Base-by-base conservation (phyloP, 352 stramenopile species). In the Pythium diclinum region DNA sequence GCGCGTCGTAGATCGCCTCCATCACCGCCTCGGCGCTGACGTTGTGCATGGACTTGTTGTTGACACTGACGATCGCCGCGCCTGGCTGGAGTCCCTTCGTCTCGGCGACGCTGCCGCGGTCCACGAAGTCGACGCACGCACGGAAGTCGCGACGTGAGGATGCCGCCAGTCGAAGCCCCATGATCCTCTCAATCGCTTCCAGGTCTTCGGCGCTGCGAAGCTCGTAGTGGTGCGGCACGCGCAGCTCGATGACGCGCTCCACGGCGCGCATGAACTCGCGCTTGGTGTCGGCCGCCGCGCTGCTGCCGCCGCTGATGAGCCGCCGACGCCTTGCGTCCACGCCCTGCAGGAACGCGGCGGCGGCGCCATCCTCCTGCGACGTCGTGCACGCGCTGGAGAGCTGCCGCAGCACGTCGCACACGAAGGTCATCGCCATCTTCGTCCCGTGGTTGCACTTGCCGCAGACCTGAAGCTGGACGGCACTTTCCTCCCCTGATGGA, bases 71-170 rank as follows among this genome's bases (percentile, higher is more conserved):
- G 30, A 94, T 73, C 10, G 92, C 60, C 3, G 85, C 80, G 21
- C 71, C 85, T 4, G 73, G 69, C 23, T 78, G 71, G 23, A 94
- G 75, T 3, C 76, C 78, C 1, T 79, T 53, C n/a, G 61, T 53
- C 32, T 88, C 78, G 0, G 85, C 85, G 16, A 76, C 63, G 17
- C 74, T 87, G 0, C 72, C 78, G 1, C 77, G 74, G 4, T 79
- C 62, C 0, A 94, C 83, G 61, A 85, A 87, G 51, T 89, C 87
- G 21, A 90, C 81, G 47, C 78, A 82, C 28, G 73, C 79, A 42
- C 81, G 77, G 69, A 81, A 92, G 65, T 89, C 83, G 6, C 74
- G 71, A 6, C 79, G 76, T 11, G 71, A 76, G 13, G 83, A 92
- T 32, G 77, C 68, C 46, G 82, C 74, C 4, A 92, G 69, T 49